Evolutionary conservation across 2,329 filamentous ascomycete genomes (phyloP).

Genomic region (Aspergillus fumigatus): DNA sequence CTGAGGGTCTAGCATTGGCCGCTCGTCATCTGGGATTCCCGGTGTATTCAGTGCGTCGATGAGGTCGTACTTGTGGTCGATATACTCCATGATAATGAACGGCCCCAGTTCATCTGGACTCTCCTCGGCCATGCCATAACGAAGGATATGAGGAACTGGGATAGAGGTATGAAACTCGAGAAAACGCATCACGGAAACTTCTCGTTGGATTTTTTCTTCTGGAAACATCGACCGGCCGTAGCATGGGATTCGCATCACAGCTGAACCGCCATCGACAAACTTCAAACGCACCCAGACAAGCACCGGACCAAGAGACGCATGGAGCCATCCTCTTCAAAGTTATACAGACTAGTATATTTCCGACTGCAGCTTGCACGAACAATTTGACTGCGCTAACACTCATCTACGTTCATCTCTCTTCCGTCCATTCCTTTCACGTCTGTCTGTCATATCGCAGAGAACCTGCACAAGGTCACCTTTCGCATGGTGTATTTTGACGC

Average conservation of each 20-base stretch:
- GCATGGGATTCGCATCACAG: conserved; percentile 11
- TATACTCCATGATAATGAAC: conserved; percentile 31
- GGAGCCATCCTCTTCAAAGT: too few relatives aligned
- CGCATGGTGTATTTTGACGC: too few relatives aligned
- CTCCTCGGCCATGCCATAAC: not conserved
- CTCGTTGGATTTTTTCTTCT: conserved; percentile 14
- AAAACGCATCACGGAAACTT: not conserved
- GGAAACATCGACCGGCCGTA: conserved; percentile 12
- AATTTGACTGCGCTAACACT: too few relatives aligned
- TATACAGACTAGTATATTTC: too few relatives aligned
- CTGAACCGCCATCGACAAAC: conserved; percentile 10
- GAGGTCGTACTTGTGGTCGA: not conserved
- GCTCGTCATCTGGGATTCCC: not conserved
- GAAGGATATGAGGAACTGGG: not conserved
- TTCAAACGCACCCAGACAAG: conserved; percentile 11
- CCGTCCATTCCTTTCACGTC: too few relatives aligned
- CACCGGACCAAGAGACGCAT: too few relatives aligned
- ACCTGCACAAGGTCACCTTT: not conserved
- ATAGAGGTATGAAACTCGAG: not conserved
- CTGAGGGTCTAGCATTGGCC: conserved; percentile 27
- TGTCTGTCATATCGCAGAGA: not conserved
- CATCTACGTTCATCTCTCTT: too few relatives aligned
- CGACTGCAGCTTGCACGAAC: not conserved
- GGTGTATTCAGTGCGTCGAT: not conserved
- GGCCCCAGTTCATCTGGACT: conserved; percentile 17